These are phyloP conservation scores for Spirogloea muscicola DNA, from an alignment of 139 green algal genomes.

Conservation along the genomic window DNA sequence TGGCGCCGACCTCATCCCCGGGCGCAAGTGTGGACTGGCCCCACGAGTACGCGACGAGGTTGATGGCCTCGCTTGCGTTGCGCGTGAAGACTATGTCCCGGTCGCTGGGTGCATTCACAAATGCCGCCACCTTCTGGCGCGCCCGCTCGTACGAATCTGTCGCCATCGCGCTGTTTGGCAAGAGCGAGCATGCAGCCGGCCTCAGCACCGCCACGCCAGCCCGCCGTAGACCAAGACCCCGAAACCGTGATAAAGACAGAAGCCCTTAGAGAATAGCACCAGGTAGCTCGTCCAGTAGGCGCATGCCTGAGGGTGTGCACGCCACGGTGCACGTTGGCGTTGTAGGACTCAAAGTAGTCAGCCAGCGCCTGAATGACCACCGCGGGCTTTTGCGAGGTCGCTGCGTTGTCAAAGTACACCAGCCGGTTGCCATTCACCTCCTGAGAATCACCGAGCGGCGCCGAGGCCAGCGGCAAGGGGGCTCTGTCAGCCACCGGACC, in stretches of 20 bases:
- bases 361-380: constrained; percentile 64
- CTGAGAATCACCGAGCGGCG: too few species aligned
- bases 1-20: constrained; percentile 93
- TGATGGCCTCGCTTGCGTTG: constrained; percentile 95
- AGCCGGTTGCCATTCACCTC: constrained; percentile 64
- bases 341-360: constrained; percentile 83
- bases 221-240: constrained; percentile 86
- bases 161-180: constrained; percentile 58
- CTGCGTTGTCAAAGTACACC: constrained; percentile 96
- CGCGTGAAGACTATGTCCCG: constrained; percentile 91
- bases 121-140: constrained; percentile 78
- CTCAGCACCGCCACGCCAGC: too few species aligned
- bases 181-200: constrained; percentile 92
- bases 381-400: constrained; percentile 91
- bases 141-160: constrained; percentile 87
- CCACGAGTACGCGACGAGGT: constrained; percentile 95
- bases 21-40: constrained; percentile 69
- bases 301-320: constrained; percentile 62
- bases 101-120: constrained; percentile 64
- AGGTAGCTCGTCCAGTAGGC: too few species aligned
- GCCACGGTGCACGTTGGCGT: constrained; percentile 96
- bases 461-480: too few species aligned
- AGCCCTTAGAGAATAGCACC: too few species aligned
- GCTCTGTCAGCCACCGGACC: too few species aligned
- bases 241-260: too few species aligned